phyloP scores from a whole-genome alignment of 331 rosid genomes.

The Quercus phellos region DNA sequence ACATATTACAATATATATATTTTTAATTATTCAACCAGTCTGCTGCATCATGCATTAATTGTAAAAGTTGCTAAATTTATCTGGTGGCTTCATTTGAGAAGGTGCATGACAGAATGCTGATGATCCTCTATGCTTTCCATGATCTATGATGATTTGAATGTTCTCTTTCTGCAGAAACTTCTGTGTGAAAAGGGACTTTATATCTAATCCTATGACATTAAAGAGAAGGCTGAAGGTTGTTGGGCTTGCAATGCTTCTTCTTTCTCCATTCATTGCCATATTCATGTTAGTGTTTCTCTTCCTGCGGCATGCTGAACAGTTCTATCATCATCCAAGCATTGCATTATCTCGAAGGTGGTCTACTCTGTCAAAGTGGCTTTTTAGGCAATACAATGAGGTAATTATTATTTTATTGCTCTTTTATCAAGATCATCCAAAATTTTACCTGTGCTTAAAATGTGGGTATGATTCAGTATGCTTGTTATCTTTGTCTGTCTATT shows the following conservation, averaged over 20 bases:
- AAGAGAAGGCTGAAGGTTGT: slow-evolving; percentile 84
- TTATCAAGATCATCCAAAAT: neutral
- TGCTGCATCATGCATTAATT: neutral
- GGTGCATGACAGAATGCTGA: neutral
- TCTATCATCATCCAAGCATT: slow-evolving; percentile 87
- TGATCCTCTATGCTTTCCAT: neutral
- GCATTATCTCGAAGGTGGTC: slow-evolving; percentile 97
- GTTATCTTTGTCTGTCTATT: too few species aligned
- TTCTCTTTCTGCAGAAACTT: slow-evolving; percentile 58
- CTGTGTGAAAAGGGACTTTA: slow-evolving; percentile 73
- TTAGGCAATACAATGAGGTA: slow-evolving; percentile 97
- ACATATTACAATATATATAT: neutral
- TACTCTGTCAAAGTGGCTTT: slow-evolving; percentile 87
- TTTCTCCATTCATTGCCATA: slow-evolving; percentile 96
- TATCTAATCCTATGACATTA: slow-evolving; percentile 73
- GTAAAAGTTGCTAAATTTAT: neutral
- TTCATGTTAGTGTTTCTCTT: slow-evolving; percentile 94
- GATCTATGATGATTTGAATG: slow-evolving; percentile 9
- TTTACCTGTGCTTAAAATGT: neutral
- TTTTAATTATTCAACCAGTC: neutral
- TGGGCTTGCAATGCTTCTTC: slow-evolving; percentile 84
- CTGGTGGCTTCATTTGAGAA: neutral
- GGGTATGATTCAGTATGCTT: neutral
- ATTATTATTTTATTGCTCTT: slow-evolving; percentile 3
- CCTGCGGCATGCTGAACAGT: slow-evolving; percentile 94